Base-by-base conservation (phyloP, 257 asterid genomes). In the Marsdenia floribunda region DNA sequence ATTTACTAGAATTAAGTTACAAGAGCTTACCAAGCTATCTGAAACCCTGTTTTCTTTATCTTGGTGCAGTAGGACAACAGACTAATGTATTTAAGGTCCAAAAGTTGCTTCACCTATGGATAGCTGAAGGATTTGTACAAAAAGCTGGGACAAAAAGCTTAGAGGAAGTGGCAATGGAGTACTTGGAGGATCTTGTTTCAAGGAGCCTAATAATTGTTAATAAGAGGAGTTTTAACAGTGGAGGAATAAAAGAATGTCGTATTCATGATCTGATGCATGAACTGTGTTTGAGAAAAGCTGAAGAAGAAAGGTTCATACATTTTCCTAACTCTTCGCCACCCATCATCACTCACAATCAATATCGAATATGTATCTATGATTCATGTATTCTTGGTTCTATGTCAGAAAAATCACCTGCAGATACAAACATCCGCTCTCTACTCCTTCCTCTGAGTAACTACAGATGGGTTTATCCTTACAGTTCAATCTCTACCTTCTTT, bases 31-130 rank as follows among this genome's bases (percentile, higher is more conserved):
- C 81, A 2, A 38, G 58, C 19, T 19, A 38, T 18, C 46, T 68
- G 75, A 76, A 68, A 18, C 76, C 76, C 2, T 70, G 80, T 19
- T 77, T 70, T 61, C 76, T 77, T 58, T 77, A 77, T 77, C 19
- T 46, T 26, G 75, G 52, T 53, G 54, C 58, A 46, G 44, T 71
- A 15, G 33, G 37, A 8, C 54, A 49, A 49, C 71, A 47, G 40
- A 70, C 22, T 24, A 59, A 16, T 24, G 66, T 58, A 18, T 60
- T 61, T 71, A 24, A 0, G 18, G 76, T 77, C 50, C n/a, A 54
- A 1, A 61, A 50, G 58, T 26, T 72, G 73, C 22, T 53, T 6
- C 52, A 61, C 22, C 29, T 57, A 40, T 77, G 80, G 80, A 64
- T 75, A 3, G 61, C 57, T 42, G 82, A 74, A 72, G 73, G 75